These are phyloP conservation scores for Cymbopogon flexuosus DNA, from an alignment of 202 grass and related monocot genomes.

Conservation along the genomic window DNA sequence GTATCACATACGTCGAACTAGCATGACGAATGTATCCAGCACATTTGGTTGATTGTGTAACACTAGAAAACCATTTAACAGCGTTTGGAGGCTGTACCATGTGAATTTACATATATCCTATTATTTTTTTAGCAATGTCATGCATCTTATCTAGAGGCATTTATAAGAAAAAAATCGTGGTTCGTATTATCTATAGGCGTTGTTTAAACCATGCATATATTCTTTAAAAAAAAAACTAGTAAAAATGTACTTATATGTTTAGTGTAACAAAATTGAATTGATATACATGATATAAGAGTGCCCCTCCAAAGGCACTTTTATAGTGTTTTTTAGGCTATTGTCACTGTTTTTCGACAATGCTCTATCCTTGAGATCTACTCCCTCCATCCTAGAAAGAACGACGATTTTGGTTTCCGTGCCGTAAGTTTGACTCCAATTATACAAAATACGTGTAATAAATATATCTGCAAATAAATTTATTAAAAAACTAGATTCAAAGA, in stretches of 20 bases:
- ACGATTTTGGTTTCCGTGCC: no score
- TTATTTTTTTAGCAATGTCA: neutral
- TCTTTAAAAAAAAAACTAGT: neutral
- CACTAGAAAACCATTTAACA: neutral
- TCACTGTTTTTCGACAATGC: neutral
- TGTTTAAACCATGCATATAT: neutral
- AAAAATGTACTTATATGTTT: neutral
- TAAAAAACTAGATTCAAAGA: no score
- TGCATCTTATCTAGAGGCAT: neutral
- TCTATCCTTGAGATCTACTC: no score
- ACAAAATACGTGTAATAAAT: no score
- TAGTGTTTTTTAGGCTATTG: neutral
- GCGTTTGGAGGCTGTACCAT: neutral
- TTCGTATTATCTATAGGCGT: neutral
- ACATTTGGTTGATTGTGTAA: slow-evolving; percentile 8
- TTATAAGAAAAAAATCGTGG: neutral
- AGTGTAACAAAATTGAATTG: neutral
- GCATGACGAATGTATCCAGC: neutral
- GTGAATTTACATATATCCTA: neutral
- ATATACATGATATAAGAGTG: neutral
- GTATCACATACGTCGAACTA: slow-evolving; percentile 6
- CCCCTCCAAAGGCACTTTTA: neutral
- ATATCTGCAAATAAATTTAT: no score
- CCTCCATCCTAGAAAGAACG: no score
- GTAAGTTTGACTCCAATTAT: no score